These are phyloP conservation scores for Laetiporus sulphureus DNA, from an alignment of 1,284 basidiomycete genomes.

Conservation along the genomic window DNA sequence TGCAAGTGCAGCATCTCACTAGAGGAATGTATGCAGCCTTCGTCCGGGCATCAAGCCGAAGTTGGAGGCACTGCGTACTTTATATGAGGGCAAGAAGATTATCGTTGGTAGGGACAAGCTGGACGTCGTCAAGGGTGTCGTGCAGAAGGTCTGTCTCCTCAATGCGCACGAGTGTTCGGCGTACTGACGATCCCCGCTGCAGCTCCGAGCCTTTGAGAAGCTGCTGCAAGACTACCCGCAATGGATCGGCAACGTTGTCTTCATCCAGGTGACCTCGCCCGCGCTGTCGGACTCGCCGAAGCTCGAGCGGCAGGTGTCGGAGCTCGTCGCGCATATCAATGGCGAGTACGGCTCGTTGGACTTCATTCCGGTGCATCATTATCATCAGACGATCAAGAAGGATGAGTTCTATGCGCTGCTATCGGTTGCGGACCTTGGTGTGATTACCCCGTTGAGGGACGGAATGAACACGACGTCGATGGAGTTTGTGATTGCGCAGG, in stretches of 20 bases:
- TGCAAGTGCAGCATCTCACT: too few species aligned
- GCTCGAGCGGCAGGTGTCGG: slow-evolving; percentile 89
- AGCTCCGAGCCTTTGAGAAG: slow-evolving; percentile 94
- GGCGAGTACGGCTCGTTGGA: slow-evolving; percentile 93
- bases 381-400: slow-evolving; percentile 96
- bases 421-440: slow-evolving; percentile 88
- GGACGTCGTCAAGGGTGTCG: slow-evolving; percentile 95
- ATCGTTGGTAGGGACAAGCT: slow-evolving; percentile 99
- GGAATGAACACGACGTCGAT: slow-evolving; percentile 99
- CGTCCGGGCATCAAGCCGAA: slow-evolving; percentile 86
- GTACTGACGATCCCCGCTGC: slow-evolving; percentile 2
- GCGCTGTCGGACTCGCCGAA: slow-evolving; percentile 90
- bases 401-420: slow-evolving; percentile 99
- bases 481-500: slow-evolving; percentile 96
- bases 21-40: slow-evolving; percentile 33
- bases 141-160: slow-evolving; percentile 71
- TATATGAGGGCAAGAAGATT: slow-evolving; percentile 98
- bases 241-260: slow-evolving; percentile 89
- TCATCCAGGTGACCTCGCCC: slow-evolving; percentile 92
- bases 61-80: slow-evolving; percentile 73
- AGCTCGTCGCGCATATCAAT: slow-evolving; percentile 96
- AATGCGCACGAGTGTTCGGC: not conserved
- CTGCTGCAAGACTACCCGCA: slow-evolving; percentile 91
- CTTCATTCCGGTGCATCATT: slow-evolving; percentile 99
- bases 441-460: slow-evolving; percentile 94